Conservation (phyloP, 495 filamentous ascomycete species). For the Cryomyces minteri region DNA sequence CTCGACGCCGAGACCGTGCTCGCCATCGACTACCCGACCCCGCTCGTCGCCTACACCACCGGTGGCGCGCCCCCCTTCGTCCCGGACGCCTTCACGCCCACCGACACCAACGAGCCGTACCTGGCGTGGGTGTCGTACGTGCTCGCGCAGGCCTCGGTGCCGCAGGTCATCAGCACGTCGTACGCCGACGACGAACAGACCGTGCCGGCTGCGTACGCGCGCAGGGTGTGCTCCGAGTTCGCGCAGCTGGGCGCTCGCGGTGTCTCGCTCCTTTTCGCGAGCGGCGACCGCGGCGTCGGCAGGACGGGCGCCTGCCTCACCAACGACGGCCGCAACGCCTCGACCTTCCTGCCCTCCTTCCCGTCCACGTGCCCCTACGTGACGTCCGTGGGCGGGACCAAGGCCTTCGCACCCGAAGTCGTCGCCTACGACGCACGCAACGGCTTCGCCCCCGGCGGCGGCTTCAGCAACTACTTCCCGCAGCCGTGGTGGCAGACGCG, state of each 20-base stretch:
- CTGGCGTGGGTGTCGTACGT: slow-evolving; percentile 17
- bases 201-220: slow-evolving; percentile 17
- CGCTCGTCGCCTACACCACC: slow-evolving; percentile 15
- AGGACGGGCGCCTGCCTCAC: slow-evolving; percentile 9
- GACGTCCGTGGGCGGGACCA: slow-evolving; percentile 19
- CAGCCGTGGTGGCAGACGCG: slow-evolving; percentile 16
- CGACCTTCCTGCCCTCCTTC: slow-evolving; percentile 17
- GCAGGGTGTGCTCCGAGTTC: slow-evolving; percentile 16
- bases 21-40: slow-evolving; percentile 16
- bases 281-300: slow-evolving; percentile 20
- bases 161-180: slow-evolving; percentile 20
- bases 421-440: slow-evolving; percentile 11
- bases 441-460: slow-evolving; percentile 14
- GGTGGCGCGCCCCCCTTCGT: slow-evolving; percentile 20
- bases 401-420: slow-evolving; percentile 21
- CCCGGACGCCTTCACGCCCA: slow-evolving; percentile 17
- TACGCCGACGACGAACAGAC: slow-evolving; percentile 23
- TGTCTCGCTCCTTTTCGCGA: slow-evolving; percentile 18
- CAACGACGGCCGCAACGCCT: slow-evolving; percentile 16
- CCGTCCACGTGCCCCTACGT: slow-evolving; percentile 20
- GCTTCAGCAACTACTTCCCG: slow-evolving; percentile 21
- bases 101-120: slow-evolving; percentile 21
- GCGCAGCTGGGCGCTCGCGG: slow-evolving; percentile 20
- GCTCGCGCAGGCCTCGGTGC: slow-evolving; percentile 12
- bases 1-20: slow-evolving; percentile 26